These are phyloP conservation scores for Protostelium mycophagum DNA, from an alignment of 78 protist genomes.

Conservation along the genomic window DNA sequence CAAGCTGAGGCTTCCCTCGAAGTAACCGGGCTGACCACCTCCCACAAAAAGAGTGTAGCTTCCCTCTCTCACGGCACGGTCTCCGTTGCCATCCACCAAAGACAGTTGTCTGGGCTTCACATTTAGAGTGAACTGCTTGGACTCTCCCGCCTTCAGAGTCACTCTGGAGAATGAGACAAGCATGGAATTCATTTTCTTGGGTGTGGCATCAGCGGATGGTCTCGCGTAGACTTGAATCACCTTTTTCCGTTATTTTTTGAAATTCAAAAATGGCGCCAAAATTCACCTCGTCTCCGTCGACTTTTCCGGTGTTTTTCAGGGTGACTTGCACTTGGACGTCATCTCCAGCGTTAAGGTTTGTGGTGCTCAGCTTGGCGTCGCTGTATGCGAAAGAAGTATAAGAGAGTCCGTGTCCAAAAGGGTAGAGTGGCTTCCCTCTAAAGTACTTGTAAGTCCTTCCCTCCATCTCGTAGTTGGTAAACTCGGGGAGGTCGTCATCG, in stretches of 20 bases:
- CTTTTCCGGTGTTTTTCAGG: background rate
- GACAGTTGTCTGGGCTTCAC: background rate
- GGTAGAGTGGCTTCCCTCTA: conserved; percentile 24
- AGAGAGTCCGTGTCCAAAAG: conserved; percentile 66
- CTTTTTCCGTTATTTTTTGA: background rate
- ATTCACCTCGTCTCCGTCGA: background rate
- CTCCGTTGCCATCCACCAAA: background rate
- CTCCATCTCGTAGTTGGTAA: conserved; percentile 18
- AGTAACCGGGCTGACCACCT: background rate
- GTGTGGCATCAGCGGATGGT: background rate
- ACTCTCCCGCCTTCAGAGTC: background rate
- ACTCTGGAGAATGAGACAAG: background rate
- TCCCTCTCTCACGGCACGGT: background rate
- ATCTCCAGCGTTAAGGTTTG: background rate
- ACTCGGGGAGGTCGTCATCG: conserved; percentile 36
- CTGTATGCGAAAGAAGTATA: conserved; percentile 58
- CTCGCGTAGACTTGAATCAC: background rate
- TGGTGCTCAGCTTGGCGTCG: background rate
- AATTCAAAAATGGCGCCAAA: background rate
- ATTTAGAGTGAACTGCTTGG: background rate
- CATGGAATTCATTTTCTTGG: background rate
- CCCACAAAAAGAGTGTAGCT: background rate
- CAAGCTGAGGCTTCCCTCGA: too few relatives aligned
- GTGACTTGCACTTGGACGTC: background rate
- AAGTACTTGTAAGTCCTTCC: conserved; percentile 6